These are phyloP conservation scores for Elsinoe arachidis DNA, from an alignment of 2,329 filamentous ascomycete genomes.

Conservation along the genomic window DNA sequence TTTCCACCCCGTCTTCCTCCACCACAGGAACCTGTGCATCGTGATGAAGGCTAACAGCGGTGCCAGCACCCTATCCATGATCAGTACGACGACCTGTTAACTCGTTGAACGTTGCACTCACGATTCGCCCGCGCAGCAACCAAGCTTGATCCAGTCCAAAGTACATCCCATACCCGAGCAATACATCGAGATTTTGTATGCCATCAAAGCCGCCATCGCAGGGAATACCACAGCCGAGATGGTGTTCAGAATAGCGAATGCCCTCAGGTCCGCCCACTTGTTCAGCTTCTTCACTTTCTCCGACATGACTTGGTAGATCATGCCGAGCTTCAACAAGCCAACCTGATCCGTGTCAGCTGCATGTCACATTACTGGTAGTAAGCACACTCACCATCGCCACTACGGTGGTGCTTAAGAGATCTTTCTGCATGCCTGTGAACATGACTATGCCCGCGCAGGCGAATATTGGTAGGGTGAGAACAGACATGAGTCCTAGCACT, in stretches of 20 bases:
- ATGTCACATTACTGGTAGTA: neutral
- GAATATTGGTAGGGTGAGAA: neutral
- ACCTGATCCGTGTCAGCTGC: neutral
- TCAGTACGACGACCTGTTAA: neutral
- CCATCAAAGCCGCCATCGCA: neutral
- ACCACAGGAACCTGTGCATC: neutral
- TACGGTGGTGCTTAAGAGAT: neutral
- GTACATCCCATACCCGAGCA: neutral
- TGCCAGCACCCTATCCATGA: neutral
- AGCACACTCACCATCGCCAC: neutral
- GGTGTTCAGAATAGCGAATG: neutral
- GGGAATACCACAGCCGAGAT: neutral
- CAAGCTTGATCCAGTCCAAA: neutral
- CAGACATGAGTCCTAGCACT: neutral
- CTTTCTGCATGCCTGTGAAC: neutral
- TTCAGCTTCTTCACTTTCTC: slow-evolving; percentile 1
- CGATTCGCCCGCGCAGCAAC: slow-evolving; percentile 1
- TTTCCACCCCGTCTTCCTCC: neutral
- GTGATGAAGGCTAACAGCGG: neutral
- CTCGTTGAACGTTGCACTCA: too few relatives aligned
- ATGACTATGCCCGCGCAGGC: neutral
- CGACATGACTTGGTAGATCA: neutral
- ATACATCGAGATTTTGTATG: neutral
- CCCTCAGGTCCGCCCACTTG: neutral
- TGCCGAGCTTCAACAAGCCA: neutral